These are phyloP conservation scores for Calonectria pteridis DNA, from an alignment of 2,329 filamentous ascomycete genomes.

Conservation along the genomic window DNA sequence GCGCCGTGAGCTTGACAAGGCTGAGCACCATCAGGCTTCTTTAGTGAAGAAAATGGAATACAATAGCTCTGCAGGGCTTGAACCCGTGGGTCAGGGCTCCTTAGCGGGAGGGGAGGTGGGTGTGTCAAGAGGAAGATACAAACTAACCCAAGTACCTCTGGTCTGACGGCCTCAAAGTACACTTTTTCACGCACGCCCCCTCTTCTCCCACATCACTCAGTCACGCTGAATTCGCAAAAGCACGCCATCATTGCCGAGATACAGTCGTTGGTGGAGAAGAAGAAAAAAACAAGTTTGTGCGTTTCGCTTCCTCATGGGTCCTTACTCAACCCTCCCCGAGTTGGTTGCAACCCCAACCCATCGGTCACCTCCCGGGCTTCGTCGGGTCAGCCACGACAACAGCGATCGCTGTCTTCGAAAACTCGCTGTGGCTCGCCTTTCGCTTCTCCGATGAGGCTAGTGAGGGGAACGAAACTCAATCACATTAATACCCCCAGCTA, in stretches of 20 bases:
- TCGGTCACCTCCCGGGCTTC: constrained; percentile 23
- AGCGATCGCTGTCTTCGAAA: neutral
- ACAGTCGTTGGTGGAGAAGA: constrained; percentile 1
- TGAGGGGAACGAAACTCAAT: neutral
- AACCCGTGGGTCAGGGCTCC: constrained; percentile 29
- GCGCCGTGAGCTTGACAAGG: constrained; percentile 33
- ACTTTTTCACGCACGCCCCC: constrained; percentile 6
- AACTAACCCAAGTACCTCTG: constrained; percentile 30
- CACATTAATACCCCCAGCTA: neutral
- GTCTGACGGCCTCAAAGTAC: constrained; percentile 38
- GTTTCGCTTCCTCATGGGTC: constrained; percentile 7
- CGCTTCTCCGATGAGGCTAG: neutral
- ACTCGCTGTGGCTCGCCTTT: constrained; percentile 3
- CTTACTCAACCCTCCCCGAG: neutral
- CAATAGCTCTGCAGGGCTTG: constrained; percentile 13
- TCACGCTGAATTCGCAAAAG: constrained; percentile 5
- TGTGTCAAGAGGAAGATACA: constrained; percentile 11
- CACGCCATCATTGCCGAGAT: constrained; percentile 21
- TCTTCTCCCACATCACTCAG: neutral
- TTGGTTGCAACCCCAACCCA: constrained; percentile 43
- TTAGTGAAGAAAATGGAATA: neutral
- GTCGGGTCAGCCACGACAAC: constrained; percentile 2
- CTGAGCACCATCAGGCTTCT: constrained; percentile 2
- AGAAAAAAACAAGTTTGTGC: constrained; percentile 7
- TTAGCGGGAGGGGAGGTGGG: constrained; percentile 7